These are phyloP conservation scores for Oryza glaberrima DNA, from an alignment of 176 grass and related monocot species.

Conservation along the genomic window DNA sequence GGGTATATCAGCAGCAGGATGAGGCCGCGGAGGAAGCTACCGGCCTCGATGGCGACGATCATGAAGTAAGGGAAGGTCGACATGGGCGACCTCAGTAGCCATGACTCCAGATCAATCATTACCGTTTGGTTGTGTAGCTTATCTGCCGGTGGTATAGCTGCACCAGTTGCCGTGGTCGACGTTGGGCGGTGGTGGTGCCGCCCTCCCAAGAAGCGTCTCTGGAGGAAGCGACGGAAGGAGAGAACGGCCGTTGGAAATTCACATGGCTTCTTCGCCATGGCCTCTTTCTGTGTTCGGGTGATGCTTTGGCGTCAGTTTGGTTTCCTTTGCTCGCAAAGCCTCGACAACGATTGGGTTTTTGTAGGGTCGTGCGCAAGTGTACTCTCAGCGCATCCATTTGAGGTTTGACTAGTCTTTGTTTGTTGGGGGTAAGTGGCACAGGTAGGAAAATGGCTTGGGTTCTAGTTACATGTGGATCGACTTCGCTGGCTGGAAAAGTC, in stretches of 20 bases:
- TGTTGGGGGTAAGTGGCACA: constrained; percentile 36
- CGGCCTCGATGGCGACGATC: constrained; percentile 84
- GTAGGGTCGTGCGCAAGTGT: constrained; percentile 14
- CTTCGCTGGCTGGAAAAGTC: background rate
- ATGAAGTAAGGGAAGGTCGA: constrained; percentile 88
- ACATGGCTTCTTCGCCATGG: constrained; percentile 46
- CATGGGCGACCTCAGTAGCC: constrained; percentile 54
- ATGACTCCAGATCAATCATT: constrained; percentile 66
- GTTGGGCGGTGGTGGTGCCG: constrained; percentile 22
- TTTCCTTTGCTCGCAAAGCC: background rate
- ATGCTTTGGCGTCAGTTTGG: background rate
- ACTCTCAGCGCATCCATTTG: background rate
- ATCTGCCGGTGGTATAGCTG: constrained; percentile 12
- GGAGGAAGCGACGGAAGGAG: constrained; percentile 49
- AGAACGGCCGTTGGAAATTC: constrained; percentile 51
- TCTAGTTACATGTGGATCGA: background rate
- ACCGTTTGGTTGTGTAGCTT: constrained; percentile 43
- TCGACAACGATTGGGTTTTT: background rate
- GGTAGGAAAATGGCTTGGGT: constrained; percentile 28
- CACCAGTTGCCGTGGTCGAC: background rate
- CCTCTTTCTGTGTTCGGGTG: background rate
- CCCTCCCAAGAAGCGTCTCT: constrained; percentile 33
- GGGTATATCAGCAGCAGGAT: constrained; percentile 58
- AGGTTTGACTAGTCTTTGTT: constrained; percentile 41
- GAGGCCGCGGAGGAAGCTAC: constrained; percentile 66